phyloP scores from a whole-genome alignment of 2,329 filamentous ascomycete genomes.

The Emergomyces orientalis region DNA sequence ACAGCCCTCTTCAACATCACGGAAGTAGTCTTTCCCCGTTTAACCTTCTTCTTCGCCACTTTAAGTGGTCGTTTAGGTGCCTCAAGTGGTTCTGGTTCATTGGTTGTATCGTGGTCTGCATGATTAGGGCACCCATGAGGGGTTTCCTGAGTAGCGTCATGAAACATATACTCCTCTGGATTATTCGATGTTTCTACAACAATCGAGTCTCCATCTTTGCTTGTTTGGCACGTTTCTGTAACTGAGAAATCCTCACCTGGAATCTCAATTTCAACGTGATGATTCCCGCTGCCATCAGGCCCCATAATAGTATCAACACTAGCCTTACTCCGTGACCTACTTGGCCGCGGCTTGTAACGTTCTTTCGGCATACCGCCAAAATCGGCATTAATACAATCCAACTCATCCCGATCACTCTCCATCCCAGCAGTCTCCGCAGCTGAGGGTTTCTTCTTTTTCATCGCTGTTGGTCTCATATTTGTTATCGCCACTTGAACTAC shows the following conservation, averaged over 20 bases:
- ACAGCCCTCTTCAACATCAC: conserved; percentile 24
- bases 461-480: not conserved
- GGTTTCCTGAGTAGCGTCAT: not conserved
- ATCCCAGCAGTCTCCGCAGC: not conserved
- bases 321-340: conserved; percentile 21
- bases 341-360: conserved; percentile 32
- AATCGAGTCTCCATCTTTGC: not conserved
- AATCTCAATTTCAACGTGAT: not conserved
- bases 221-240: not conserved
- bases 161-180: not conserved
- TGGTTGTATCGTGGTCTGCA: not conserved
- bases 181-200: not conserved
- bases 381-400: conserved; percentile 15
- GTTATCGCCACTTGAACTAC: conserved; percentile 15
- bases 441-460: not conserved
- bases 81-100: conserved; percentile 1
- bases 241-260: not conserved
- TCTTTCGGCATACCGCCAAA: conserved; percentile 30
- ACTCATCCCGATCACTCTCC: conserved; percentile 13
- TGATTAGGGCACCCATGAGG: not conserved
- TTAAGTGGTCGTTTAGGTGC: conserved; percentile 25
- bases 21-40: conserved; percentile 37
- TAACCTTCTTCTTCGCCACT: conserved; percentile 36
- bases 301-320: conserved; percentile 10
- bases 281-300: not conserved